Percentiles rank a stretch among this genome's conserved stretches.
Conservation (phyloP, 1,284 basidiomycete genomes). For the Melampsora larici-populina region DNA sequence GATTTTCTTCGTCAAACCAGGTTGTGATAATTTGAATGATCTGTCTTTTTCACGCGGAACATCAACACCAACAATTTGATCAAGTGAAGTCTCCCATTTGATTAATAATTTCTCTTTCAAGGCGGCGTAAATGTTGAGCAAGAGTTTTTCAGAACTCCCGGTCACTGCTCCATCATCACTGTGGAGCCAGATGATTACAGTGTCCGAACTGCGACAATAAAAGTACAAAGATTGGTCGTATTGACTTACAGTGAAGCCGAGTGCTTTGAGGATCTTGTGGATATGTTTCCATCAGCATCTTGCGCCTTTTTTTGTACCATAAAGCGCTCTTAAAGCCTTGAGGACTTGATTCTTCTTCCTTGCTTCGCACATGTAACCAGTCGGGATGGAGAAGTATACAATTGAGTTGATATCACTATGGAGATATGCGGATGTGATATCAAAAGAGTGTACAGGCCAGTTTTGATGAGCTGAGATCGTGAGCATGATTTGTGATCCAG, state of each 20-base stretch:
- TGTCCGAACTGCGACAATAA: too few relatives aligned
- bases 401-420: too few relatives aligned
- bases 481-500: neutral
- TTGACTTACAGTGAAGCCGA: neutral
- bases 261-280: neutral
- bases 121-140: neutral
- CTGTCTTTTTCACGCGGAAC: too few relatives aligned
- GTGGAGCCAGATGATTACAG: constrained; percentile 9
- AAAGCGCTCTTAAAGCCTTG: neutral
- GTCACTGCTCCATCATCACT: constrained; percentile 15
- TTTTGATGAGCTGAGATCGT: neutral
- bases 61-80: constrained; percentile 13
- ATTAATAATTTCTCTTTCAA: neutral
- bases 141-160: neutral
- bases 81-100: neutral
- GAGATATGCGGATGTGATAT: constrained; percentile 11
- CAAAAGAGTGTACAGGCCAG: constrained; percentile 10
- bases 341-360: too few relatives aligned
- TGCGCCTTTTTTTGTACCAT: neutral
- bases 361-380: too few relatives aligned
- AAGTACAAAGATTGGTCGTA: neutral
- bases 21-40: too few relatives aligned
- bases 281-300: too few relatives aligned
- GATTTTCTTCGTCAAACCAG: too few relatives aligned
- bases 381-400: too few relatives aligned